Base-by-base conservation (phyloP, 768 basidiomycete genomes). In the Trametes punicea region DNA sequence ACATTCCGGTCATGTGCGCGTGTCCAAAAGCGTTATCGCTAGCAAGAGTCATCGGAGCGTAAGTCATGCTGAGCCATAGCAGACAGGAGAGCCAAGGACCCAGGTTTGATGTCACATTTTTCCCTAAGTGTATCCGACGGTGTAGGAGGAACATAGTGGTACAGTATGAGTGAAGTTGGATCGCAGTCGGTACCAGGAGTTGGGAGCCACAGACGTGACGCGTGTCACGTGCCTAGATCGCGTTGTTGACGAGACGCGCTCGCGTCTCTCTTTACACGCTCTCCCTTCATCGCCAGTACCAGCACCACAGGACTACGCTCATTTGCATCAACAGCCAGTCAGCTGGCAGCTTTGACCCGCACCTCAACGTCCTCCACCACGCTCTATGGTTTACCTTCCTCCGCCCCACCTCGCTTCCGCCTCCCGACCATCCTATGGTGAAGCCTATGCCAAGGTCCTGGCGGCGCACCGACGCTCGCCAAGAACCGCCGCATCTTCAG, bases 401-500 rank as follows among this genome's bases (percentile, higher is more conserved):
- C 87, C 88, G 2, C 90, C 90, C 15, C 84, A 88, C 4, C 73
- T 82, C 23, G 82, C 85, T 9, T 77, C 80, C 2, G 76, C 81
- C 2, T 72, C 78, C 10, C 75, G 78, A 6, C 75, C 78, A 2
- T 88, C 88, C 3, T 93, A 92, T 67, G 79, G 77, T 15, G 80
- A 87, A 59, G 85, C 88, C 2, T 93, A 93, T 71, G 73, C 77
- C 34, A 78, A 76, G 42, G 90, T 93, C 51, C 73, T 93, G n/a
- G 77, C 81, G 13, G 70, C 82, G 0, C 87, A 90, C 61, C 77
- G 90, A 31, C 81, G 85, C 42, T 85, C 87, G 0, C 88, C 88
- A 1, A 76, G 83, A 36, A 83, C 87, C 11, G 85, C 91, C 3
- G 91, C 90, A 2, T 86, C 90, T 9, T 90, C 91, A 1, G 85